Evolutionary conservation across 306 rosid species (phyloP).

Genomic region (Cyamopsis tetragonoloba): DNA sequence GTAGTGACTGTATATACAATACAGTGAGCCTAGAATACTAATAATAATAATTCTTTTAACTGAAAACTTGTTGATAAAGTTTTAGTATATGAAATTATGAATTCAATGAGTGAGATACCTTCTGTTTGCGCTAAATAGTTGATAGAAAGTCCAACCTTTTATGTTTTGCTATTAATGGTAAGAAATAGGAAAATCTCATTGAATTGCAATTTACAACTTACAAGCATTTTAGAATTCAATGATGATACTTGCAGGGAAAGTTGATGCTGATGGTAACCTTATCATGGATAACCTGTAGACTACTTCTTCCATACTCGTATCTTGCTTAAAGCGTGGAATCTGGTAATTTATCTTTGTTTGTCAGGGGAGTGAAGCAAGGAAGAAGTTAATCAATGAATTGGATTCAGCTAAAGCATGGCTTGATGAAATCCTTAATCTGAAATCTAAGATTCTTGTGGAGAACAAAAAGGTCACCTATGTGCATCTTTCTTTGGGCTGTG

Average conservation of each 20-base stretch:
- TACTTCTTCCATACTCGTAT: slow-evolving; percentile 20
- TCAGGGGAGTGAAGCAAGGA: slow-evolving; percentile 54
- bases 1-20: not conserved
- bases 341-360: slow-evolving; percentile 29
- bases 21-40: not conserved
- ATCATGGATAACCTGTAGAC: slow-evolving; percentile 37
- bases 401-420: slow-evolving; percentile 69
- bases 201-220: no score
- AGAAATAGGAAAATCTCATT: no score
- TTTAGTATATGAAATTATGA: not conserved
- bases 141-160: not conserved
- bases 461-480: slow-evolving; percentile 56
- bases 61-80: not conserved
- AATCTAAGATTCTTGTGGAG: slow-evolving; percentile 49
- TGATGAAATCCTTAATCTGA: slow-evolving; percentile 47
- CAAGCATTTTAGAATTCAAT: not conserved
- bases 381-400: slow-evolving; percentile 43
- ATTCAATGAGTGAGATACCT: not conserved
- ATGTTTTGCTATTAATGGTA: not conserved
- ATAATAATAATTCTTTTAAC: not conserved
- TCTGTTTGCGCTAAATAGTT: not conserved
- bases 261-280: slow-evolving; percentile 29
- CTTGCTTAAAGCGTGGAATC: slow-evolving; percentile 24
- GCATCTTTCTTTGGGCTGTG: slow-evolving; percentile 15
- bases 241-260: slow-evolving; percentile 55